phyloP scores from a whole-genome alignment of 2,329 filamentous ascomycete species.

The Penicillium sp. region DNA sequence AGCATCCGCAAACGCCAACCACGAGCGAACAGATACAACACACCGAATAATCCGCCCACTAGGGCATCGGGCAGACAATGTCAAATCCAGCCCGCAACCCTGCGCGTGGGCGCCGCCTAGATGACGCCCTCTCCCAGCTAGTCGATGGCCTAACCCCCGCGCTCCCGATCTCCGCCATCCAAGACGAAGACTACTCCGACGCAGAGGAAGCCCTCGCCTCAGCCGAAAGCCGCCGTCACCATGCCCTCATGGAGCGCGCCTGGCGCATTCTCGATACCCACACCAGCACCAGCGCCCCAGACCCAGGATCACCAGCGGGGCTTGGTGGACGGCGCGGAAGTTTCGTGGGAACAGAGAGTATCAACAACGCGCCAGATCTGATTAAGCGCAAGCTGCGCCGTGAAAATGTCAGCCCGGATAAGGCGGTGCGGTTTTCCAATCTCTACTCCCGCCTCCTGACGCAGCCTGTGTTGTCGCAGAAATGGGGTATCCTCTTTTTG shows the following conservation, averaged over 20 bases:
- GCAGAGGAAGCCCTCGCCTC: conserved; percentile 34
- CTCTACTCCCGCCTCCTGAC: conserved; percentile 84
- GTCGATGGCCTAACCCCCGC: conserved; percentile 41
- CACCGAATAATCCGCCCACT: conserved; percentile 5
- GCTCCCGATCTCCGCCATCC: conserved; percentile 28
- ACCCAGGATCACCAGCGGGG: conserved; percentile 25
- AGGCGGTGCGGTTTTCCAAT: conserved; percentile 82
- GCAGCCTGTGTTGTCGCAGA: conserved; percentile 89
- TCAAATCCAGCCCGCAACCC: conserved; percentile 33
- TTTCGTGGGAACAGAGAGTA: conserved; percentile 43
- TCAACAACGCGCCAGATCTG: conserved; percentile 88
- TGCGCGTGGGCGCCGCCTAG: conserved; percentile 40
- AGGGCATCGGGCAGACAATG: conserved; percentile 13
- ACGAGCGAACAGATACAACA: background rate
- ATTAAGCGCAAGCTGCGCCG: conserved; percentile 86
- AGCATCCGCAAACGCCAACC: background rate
- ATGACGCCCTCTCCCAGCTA: conserved; percentile 43
- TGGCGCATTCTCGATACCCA: conserved; percentile 39
- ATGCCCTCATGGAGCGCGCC: conserved; percentile 33
- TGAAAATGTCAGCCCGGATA: conserved; percentile 67
- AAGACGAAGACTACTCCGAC: conserved; percentile 30
- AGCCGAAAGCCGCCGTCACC: conserved; percentile 37
- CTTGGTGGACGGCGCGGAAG: conserved; percentile 28
- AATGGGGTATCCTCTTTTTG: conserved; percentile 94
- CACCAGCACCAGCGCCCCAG: conserved; percentile 16